A percentile compares a stretch with the other conserved stretches of the same genome.
Conservation (phyloP, 1,284 basidiomycete genomes). For the Blastosporella zonata region DNA sequence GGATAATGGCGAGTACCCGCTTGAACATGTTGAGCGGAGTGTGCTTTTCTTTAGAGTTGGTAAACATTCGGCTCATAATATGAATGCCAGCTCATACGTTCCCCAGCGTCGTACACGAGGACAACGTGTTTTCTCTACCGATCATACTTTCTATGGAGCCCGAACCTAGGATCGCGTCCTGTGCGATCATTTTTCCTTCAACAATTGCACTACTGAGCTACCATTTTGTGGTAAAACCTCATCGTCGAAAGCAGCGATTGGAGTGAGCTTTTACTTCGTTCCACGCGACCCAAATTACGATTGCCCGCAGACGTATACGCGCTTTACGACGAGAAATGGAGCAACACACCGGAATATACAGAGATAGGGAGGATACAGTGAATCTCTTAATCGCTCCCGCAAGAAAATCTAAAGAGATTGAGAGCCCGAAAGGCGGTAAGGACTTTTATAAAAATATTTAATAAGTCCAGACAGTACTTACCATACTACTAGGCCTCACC, state of each 20-base stretch:
- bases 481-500: slow-evolving; percentile 54
- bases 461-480: background rate
- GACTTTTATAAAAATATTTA: background rate
- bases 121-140: slow-evolving; percentile 32
- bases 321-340: slow-evolving; percentile 32
- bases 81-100: slow-evolving; percentile 2
- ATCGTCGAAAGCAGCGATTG: slow-evolving; percentile 41
- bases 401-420: slow-evolving; percentile 32
- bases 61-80: slow-evolving; percentile 11
- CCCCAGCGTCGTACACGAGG: slow-evolving; percentile 27
- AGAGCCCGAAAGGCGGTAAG: slow-evolving; percentile 36
- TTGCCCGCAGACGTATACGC: slow-evolving; percentile 32
- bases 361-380: slow-evolving; percentile 31
- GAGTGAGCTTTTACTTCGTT: slow-evolving; percentile 35
- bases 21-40: slow-evolving; percentile 23
- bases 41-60: slow-evolving; percentile 36
- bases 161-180: slow-evolving; percentile 31
- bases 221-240: slow-evolving; percentile 55
- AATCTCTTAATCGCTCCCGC: slow-evolving; percentile 36
- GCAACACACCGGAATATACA: slow-evolving; percentile 32
- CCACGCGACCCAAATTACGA: background rate
- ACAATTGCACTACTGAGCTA: slow-evolving; percentile 46
- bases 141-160: slow-evolving; percentile 33
- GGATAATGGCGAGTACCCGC: slow-evolving; percentile 31
- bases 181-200: slow-evolving; percentile 51